These are phyloP conservation scores for Solanum hybrid DNA, from an alignment of 305 asterid species.

Conservation along the genomic window DNA sequence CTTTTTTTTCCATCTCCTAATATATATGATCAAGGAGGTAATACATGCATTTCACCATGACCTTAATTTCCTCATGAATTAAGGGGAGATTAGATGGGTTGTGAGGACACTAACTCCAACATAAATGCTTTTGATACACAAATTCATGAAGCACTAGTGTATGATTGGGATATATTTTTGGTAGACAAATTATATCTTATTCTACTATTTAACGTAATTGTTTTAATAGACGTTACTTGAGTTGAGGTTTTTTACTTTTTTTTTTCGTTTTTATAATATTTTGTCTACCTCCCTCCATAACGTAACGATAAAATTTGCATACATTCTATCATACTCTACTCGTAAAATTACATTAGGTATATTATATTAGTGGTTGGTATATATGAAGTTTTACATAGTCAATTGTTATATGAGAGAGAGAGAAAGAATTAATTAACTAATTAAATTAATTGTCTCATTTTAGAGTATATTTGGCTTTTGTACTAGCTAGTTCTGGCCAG, in stretches of 20 bases:
- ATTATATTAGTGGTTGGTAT: background rate
- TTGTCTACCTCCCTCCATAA: accelerated
- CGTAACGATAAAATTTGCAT: accelerated
- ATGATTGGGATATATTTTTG: background rate
- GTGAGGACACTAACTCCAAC: background rate
- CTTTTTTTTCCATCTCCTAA: background rate
- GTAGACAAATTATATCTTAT: background rate
- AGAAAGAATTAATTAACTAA: background rate
- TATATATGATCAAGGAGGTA: background rate
- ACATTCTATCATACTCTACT: accelerated
- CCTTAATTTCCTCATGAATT: background rate
- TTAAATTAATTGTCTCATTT: background rate
- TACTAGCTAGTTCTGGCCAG: background rate
- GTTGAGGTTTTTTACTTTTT: background rate
- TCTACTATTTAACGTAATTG: background rate
- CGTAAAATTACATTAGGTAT: background rate
- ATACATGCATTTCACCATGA: background rate
- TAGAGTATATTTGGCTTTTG: background rate
- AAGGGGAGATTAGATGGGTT: background rate
- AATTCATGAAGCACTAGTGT: background rate
- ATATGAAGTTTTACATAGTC: background rate
- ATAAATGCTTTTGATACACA: background rate
- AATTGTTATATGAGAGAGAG: background rate
- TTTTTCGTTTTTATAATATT: accelerated
- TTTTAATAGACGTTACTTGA: background rate